These are phyloP conservation scores for Dictyostelium purpureum DNA, from an alignment of 78 protist species.

Conservation along the genomic window DNA sequence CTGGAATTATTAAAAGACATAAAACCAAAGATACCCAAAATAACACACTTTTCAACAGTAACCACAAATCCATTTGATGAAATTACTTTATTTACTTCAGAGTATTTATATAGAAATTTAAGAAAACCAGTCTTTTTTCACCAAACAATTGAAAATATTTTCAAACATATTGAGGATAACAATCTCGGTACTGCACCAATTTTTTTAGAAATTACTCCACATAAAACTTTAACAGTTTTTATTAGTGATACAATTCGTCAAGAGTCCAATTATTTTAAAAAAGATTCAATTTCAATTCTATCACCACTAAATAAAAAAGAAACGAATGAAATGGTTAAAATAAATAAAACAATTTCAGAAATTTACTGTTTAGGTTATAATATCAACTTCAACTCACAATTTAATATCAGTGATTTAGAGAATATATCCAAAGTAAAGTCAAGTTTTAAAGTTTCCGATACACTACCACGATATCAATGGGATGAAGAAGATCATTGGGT, in stretches of 20 bases:
- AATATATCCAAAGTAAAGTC: not conserved
- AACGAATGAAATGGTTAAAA: not conserved
- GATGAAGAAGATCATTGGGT: conserved; percentile 22
- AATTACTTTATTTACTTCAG: not conserved
- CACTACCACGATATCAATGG: not conserved
- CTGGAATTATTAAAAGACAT: not conserved
- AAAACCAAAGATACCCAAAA: not conserved
- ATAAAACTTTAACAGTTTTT: conserved; percentile 14
- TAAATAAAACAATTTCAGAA: conserved; percentile 1
- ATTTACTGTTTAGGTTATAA: not conserved
- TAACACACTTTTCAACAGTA: not conserved
- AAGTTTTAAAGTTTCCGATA: not conserved
- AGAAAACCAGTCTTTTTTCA: conserved; percentile 8
- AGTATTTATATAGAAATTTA: not conserved
- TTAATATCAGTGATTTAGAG: not conserved
- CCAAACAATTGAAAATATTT: not conserved
- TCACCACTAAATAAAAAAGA: conserved; percentile 6
- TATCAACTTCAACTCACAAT: not conserved
- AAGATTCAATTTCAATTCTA: not conserved
- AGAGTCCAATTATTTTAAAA: not conserved
- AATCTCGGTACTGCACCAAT: not conserved
- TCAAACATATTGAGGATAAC: not conserved
- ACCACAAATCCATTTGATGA: not conserved
- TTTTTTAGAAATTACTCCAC: conserved; percentile 23
- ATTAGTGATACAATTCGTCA: not conserved